A percentile compares a stretch with the other conserved stretches of the same genome.
These are phyloP conservation scores for Rhodotorula kratochvilovae DNA, from an alignment of 768 basidiomycete genomes.

Conservation along the genomic window DNA sequence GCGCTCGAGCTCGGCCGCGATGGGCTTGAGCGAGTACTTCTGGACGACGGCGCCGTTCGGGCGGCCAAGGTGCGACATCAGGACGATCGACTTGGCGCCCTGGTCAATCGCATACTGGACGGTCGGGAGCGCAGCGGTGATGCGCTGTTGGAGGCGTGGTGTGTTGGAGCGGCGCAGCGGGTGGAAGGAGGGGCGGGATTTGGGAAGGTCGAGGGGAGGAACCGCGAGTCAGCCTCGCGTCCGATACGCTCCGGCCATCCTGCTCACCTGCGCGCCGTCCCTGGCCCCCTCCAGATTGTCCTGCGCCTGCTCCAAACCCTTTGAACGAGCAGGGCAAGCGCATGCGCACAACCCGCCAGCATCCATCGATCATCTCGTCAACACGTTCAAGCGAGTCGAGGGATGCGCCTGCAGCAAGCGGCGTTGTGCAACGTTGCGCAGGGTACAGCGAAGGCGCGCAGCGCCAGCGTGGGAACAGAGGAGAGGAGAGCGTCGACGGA, in stretches of 20 bases:
- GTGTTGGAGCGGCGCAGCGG: too few species aligned
- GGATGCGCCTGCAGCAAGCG: not conserved
- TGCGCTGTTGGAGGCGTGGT: constrained; percentile 82
- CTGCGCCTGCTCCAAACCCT: too few species aligned
- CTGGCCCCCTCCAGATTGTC: too few species aligned
- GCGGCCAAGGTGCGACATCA: constrained; percentile 98
- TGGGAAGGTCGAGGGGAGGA: not conserved
- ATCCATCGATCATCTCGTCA: constrained; percentile 11
- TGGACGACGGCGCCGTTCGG: constrained; percentile 84
- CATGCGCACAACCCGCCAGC: not conserved
- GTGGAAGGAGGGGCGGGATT: not conserved
- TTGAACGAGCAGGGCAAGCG: too few species aligned
- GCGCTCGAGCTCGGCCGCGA: constrained; percentile 72
- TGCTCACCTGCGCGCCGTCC: too few species aligned
- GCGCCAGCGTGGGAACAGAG: not conserved
- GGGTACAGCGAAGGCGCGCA: too few species aligned
- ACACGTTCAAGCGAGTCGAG: not conserved
- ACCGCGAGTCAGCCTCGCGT: not conserved
- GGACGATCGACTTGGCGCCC: constrained; percentile 75
- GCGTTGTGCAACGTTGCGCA: too few species aligned
- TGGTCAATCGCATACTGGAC: constrained; percentile 86
- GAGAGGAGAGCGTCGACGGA: constrained; percentile 50
- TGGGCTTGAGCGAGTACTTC: constrained; percentile 86
- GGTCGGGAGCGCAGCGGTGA: constrained; percentile 92
- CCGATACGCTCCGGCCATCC: too few species aligned